Evolutionary conservation across 2,329 filamentous ascomycete genomes (phyloP).

Genomic region (Arthrobotrys sinensis): DNA sequence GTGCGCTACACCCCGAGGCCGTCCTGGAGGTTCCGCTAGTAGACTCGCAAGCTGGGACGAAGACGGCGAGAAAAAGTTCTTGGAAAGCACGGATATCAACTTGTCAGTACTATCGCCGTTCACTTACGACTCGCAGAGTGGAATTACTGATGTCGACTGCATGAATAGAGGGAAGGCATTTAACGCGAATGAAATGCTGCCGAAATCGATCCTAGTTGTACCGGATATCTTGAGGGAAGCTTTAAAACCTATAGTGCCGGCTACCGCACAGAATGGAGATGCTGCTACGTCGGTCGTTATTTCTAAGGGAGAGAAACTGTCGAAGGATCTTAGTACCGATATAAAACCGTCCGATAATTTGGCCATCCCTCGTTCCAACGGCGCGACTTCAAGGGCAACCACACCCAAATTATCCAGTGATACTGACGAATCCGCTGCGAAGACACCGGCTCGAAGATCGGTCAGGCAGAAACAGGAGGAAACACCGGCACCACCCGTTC

Average conservation of each 20-base stretch:
- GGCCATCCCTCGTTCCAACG: slow-evolving; percentile 12
- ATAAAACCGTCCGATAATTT: slow-evolving; percentile 24
- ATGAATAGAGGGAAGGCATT: slow-evolving; percentile 57
- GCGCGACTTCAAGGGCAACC: slow-evolving; percentile 14
- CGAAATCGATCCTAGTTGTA: slow-evolving; percentile 39
- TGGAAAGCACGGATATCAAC: slow-evolving; percentile 64
- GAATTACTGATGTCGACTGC: slow-evolving; percentile 44
- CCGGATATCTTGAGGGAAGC: slow-evolving; percentile 44
- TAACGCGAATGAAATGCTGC: slow-evolving; percentile 59
- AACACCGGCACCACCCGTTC: background rate
- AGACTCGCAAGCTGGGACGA: slow-evolving; percentile 63
- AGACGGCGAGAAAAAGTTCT: slow-evolving; percentile 66
- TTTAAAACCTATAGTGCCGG: slow-evolving; percentile 42
- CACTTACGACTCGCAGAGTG: background rate
- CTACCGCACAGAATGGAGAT: slow-evolving; percentile 35
- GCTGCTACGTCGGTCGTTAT: background rate
- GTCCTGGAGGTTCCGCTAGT: slow-evolving; percentile 70
- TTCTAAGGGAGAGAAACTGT: slow-evolving; percentile 15
- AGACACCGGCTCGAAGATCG: slow-evolving; percentile 41
- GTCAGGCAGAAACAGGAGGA: slow-evolving; percentile 41
- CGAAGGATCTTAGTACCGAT: background rate
- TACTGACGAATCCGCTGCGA: slow-evolving; percentile 27
- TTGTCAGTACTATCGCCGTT: slow-evolving; percentile 50
- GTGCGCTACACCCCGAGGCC: slow-evolving; percentile 73
- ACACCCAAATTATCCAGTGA: slow-evolving; percentile 33